phyloP scores from a whole-genome alignment of 345 rosid genomes.

The Syzygium jambos region DNA sequence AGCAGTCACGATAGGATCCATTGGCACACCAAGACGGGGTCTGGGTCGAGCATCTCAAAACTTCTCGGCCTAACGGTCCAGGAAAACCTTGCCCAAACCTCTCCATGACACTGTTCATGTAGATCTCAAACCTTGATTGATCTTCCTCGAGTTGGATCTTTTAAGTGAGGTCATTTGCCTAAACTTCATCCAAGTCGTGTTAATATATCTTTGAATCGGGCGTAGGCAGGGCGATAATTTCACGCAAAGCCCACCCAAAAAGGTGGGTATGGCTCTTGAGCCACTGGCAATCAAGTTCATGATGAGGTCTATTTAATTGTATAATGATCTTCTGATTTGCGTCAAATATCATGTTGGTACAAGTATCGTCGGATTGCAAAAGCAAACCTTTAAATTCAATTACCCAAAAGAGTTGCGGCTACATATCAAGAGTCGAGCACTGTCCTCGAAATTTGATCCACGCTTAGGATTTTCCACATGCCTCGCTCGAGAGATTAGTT shows the following conservation, averaged over 20 bases:
- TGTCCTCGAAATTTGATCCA: background rate
- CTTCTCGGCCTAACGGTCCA: background rate
- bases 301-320: background rate
- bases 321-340: background rate
- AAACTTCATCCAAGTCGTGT: background rate
- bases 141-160: background rate
- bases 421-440: accelerated
- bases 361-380: background rate
- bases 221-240: background rate
- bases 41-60: background rate
- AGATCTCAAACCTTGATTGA: background rate
- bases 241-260: background rate
- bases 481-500: background rate
- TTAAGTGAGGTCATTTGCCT: background rate
- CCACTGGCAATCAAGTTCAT: background rate
- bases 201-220: background rate
- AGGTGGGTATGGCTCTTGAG: background rate
- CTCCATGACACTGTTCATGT: background rate
- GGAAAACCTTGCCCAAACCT: background rate
- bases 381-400: background rate
- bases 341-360: too few relatives aligned
- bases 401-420: background rate
- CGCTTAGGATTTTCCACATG: background rate
- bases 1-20: background rate
- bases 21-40: background rate